Conservation (phyloP, 2,329 filamentous ascomycete genomes). For the Colletotrichum sp. region DNA sequence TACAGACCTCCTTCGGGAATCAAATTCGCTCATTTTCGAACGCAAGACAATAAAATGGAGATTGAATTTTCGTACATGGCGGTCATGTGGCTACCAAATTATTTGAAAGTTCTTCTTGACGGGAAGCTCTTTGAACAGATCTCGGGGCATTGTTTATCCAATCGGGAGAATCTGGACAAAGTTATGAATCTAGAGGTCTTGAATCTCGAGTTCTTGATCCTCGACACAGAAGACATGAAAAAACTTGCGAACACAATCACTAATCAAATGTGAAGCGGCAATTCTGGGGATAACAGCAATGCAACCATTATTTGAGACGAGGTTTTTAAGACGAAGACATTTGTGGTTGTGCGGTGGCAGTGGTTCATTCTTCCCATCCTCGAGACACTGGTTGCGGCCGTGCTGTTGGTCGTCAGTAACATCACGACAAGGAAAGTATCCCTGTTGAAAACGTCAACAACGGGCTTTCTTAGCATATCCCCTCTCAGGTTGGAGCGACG, state of each 20-base stretch:
- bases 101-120: not conserved
- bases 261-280: slow-evolving; percentile 19
- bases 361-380: slow-evolving; percentile 31
- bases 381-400: slow-evolving; percentile 21
- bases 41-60: not conserved
- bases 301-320: slow-evolving; percentile 20
- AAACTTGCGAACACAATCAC: slow-evolving; percentile 19
- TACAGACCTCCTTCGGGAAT: not conserved
- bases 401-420: slow-evolving; percentile 25
- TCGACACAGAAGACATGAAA: slow-evolving; percentile 1
- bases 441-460: not conserved
- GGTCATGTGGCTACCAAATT: not conserved
- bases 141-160: not conserved
- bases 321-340: slow-evolving; percentile 27
- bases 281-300: slow-evolving; percentile 18
- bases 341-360: slow-evolving; percentile 32
- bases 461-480: not conserved
- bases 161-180: not conserved
- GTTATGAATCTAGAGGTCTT: not conserved
- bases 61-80: not conserved
- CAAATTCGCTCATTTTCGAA: not conserved
- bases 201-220: not conserved
- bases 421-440: not conserved
- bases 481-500: not conserved
- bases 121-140: not conserved